phyloP scores from a whole-genome alignment of 805 yeast species.

The Lachancea mirantina region DNA sequence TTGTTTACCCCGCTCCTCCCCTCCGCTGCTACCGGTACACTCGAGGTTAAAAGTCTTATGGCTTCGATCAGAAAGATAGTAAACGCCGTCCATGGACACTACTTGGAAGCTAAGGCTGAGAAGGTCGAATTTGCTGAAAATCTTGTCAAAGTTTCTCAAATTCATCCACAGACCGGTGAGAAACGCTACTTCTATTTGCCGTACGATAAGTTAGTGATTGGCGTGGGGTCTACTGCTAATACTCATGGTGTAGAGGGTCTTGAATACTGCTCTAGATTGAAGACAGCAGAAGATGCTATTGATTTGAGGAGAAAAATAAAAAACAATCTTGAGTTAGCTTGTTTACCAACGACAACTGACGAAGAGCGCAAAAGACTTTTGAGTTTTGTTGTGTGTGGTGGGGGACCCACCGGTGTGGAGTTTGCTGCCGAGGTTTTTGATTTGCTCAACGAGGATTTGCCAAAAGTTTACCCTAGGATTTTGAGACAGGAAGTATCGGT shows the following conservation, averaged over 20 bases:
- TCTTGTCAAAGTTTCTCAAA: slow-evolving; percentile 48
- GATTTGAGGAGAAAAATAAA: slow-evolving; percentile 49
- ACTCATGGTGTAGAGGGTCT: slow-evolving; percentile 69
- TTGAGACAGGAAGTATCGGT: slow-evolving; percentile 58
- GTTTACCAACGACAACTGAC: slow-evolving; percentile 57
- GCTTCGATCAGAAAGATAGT: slow-evolving; percentile 59
- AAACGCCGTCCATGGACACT: slow-evolving; percentile 48
- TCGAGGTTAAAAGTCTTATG: slow-evolving; percentile 55
- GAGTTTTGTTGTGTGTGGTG: slow-evolving; percentile 64
- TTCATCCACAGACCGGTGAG: slow-evolving; percentile 36
- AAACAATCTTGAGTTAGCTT: slow-evolving; percentile 50
- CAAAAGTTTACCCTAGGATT: slow-evolving; percentile 49
- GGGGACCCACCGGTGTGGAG: slow-evolving; percentile 72
- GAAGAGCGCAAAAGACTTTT: slow-evolving; percentile 55
- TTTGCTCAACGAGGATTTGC: slow-evolving; percentile 56
- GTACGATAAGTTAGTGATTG: slow-evolving; percentile 63
- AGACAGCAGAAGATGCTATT: slow-evolving; percentile 61
- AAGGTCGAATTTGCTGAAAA: slow-evolving; percentile 49
- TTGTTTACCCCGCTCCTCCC: slow-evolving; percentile 65
- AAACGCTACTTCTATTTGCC: slow-evolving; percentile 49
- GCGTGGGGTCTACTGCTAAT: slow-evolving; percentile 61
- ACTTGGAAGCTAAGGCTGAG: slow-evolving; percentile 55
- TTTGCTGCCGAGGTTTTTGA: slow-evolving; percentile 68
- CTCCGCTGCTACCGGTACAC: slow-evolving; percentile 63
- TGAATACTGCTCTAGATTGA: slow-evolving; percentile 51